Evolutionary conservation across 345 rosid genomes (phyloP).

Genomic region (Salix caprea): DNA sequence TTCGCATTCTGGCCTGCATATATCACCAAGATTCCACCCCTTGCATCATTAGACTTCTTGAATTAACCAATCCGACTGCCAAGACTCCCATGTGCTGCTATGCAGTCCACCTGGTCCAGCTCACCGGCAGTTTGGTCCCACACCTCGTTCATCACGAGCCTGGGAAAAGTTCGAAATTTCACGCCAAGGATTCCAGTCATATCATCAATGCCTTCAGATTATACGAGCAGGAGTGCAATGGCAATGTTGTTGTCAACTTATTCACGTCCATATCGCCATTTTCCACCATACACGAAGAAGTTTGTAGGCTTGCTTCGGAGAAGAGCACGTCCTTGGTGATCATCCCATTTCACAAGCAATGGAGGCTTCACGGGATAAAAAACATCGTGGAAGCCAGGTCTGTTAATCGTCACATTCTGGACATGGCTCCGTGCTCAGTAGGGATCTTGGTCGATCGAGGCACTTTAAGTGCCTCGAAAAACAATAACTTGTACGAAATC

Average conservation of each 20-base stretch:
- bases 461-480: constrained; percentile 4
- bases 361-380: constrained; percentile 32
- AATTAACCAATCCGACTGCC: constrained; percentile 3
- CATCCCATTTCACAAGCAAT: constrained; percentile 47
- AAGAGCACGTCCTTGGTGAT: constrained; percentile 44
- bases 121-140: constrained; percentile 14
- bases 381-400: constrained; percentile 21
- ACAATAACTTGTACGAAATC: constrained; percentile 18
- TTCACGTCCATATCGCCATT: constrained; percentile 47
- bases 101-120: constrained; percentile 13
- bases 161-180: neutral
- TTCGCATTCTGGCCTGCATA: constrained; percentile 14
- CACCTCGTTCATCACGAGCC: constrained; percentile 9
- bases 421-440: constrained; percentile 44
- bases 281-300: constrained; percentile 44
- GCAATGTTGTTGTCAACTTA: constrained; percentile 32
- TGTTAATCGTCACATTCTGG: constrained; percentile 44
- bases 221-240: constrained; percentile 34
- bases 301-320: constrained; percentile 50
- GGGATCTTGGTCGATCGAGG: constrained; percentile 45
- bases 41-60: constrained; percentile 7
- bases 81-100: constrained; percentile 18
- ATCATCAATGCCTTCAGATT: constrained; percentile 39
- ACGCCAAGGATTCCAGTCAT: constrained; percentile 9
- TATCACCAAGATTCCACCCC: constrained; percentile 13